Conservation (phyloP, 345 rosid genomes). For the Murraya koenigii region DNA sequence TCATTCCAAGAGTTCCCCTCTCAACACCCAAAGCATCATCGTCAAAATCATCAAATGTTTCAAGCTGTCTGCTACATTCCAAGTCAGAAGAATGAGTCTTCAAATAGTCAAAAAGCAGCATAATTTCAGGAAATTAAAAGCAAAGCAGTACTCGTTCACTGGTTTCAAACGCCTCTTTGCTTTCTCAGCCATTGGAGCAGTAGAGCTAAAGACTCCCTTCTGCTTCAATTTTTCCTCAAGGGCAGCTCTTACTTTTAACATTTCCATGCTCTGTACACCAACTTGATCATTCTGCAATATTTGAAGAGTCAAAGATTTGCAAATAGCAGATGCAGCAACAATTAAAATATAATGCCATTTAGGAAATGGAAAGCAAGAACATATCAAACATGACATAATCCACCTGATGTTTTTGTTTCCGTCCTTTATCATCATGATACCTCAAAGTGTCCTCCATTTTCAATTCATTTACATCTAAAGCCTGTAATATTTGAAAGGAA, state of each 20-base stretch:
- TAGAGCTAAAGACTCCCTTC: conserved; percentile 47
- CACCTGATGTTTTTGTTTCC: conserved; percentile 55
- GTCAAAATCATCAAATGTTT: conserved; percentile 76
- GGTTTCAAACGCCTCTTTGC: conserved; percentile 45
- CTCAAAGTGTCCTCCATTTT: conserved; percentile 18
- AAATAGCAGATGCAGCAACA: conserved; percentile 4
- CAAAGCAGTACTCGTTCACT: conserved; percentile 52
- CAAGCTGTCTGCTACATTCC: conserved; percentile 55
- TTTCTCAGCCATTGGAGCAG: conserved; percentile 45
- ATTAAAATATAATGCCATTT: neutral
- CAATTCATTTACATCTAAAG: conserved; percentile 19
- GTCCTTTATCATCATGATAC: conserved; percentile 28
- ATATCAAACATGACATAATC: neutral
- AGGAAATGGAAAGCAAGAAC: no score
- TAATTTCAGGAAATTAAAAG: neutral
- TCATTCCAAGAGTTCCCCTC: conserved; percentile 25
- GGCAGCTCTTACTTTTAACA: conserved; percentile 81
- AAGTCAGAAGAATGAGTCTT: conserved; percentile 14
- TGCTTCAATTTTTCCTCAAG: conserved; percentile 78
- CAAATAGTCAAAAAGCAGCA: conserved; percentile 15
- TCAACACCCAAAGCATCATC: conserved; percentile 56
- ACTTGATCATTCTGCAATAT: conserved; percentile 55
- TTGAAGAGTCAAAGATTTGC: conserved; percentile 17
- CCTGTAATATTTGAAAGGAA: conserved; percentile 23
- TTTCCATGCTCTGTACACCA: conserved; percentile 72